Base-by-base conservation (phyloP, 2,329 filamentous ascomycete genomes). In the Penicillium nordicum region DNA sequence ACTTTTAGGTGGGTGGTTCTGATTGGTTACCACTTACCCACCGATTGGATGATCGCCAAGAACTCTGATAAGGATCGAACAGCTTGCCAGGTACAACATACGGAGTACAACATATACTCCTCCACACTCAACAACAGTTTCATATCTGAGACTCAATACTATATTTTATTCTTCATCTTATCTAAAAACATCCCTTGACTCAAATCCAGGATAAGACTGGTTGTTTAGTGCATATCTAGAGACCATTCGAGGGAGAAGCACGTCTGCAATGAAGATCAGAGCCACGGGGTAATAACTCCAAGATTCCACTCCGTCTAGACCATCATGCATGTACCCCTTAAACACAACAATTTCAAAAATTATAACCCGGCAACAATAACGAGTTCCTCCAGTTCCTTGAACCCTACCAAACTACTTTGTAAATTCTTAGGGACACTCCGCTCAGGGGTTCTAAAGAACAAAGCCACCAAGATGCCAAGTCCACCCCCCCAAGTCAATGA, bases 241-340 rank as follows among this genome's bases (percentile, higher is more conserved):
- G 49, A 30, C 54, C 50, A 43, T 29, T 40, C 27, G 30, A 29
- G 34, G 34, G 37, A 18, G 34, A 46, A 36, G 29, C 18, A 27
- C 12, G 10, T 36, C 30, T 51, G 54, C 54, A 53, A 53, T 52
- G 53, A 52, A 51, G 48, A 55, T 55, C 53, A 37, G 23, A 16
- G 5, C 45, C 52, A 50, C 52, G 52, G 45, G 52, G 25, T 12
- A 42, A 18, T n/a, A 11, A 8, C 7, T 36, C 29, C 40, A 27
- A 44, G 21, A 29, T 51, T 30, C 11, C n/a, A 14, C 53, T 50
- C 7, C 8, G 4, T 48, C 43, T 38, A 53, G 42, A 47, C 48
- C 50, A 40, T 29, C 45, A 32, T 55, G 40, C 40, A 55, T 29
- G 4, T 47, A 16, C 46, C 46, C 46, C 46, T 49, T 49, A 36